Evolutionary conservation across 2,329 filamentous ascomycete species (phyloP), one percentile per base, ranked within the genome.

Genomic region (Dactylellina leptospora): DNA sequence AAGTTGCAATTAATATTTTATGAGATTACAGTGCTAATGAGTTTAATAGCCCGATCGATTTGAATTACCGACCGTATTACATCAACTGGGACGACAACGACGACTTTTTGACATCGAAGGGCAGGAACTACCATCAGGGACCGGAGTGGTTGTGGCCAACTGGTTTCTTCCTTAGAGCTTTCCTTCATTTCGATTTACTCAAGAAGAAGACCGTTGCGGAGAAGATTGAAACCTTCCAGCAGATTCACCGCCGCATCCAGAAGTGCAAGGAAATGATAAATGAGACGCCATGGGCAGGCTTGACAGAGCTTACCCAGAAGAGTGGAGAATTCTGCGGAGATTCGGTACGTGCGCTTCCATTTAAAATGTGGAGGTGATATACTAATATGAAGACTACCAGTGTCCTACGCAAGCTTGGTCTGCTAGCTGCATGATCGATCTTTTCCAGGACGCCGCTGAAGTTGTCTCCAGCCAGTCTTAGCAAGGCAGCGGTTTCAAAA

Each of bases 111-210:
- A 97, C 93, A 0, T 88, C 90, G 76, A 97, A 97, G 81, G 95
- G 95, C 53, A 86, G 95, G 63, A 99, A 97, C 81, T 99, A 99
- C 81, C 95, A 99, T 80, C 93, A 97, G 80, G 95, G 95, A 3
- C 96, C 95, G 0, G 95, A 99, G 80, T 99, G 95, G 95, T 82
- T 97, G 22, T 99, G 95, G 95, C 96, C 93, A 0, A 93, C 92
- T 0, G 95, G 95, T 3, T 99, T 92, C 83, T 99, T 96, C 84
- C 84, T 97, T 20, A 88, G 96, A 51, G 95, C 95, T 0, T 82
- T 99, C 75, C 85, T 99, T 74, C 90, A 92, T 79, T 97, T 97
- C 77, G 92, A 97, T 79, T 82, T 97, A 53, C 84, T 85, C 82
- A 84, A 92, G 27, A 85, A 91, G 51, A 84, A 85, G 74, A 86